These are phyloP conservation scores for Exophiala alcalophila DNA, from an alignment of 2,329 filamentous ascomycete genomes.

Conservation along the genomic window DNA sequence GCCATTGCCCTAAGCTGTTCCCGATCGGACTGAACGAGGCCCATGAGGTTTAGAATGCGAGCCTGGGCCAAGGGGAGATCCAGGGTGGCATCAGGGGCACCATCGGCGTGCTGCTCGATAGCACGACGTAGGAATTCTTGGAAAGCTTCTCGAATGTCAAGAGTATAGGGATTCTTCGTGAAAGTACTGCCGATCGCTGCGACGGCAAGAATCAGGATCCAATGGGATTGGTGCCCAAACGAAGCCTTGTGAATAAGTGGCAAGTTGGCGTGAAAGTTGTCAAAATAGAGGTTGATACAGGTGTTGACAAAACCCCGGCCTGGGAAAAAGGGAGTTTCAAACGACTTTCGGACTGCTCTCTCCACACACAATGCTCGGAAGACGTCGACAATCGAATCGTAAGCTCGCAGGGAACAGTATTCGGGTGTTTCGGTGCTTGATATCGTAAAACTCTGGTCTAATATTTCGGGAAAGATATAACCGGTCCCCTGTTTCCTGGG, in stretches of 20 bases:
- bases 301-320: constrained; percentile 29
- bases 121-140: constrained; percentile 44
- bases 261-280: constrained; percentile 41
- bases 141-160: constrained; percentile 36
- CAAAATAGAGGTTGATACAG: constrained; percentile 39
- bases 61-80: constrained; percentile 23
- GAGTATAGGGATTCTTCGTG: constrained; percentile 31
- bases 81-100: constrained; percentile 9
- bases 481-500: constrained; percentile 10
- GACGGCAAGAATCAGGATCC: constrained; percentile 41
- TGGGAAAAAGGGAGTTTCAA: constrained; percentile 36
- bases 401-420: constrained; percentile 20
- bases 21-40: constrained; percentile 21
- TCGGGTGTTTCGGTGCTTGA: constrained; percentile 5
- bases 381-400: constrained; percentile 33
- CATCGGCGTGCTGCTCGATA: constrained; percentile 27
- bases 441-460: constrained; percentile 4
- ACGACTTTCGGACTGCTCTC: constrained; percentile 34
- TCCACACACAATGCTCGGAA: constrained; percentile 37
- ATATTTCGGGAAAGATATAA: constrained; percentile 18
- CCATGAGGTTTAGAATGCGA: constrained; percentile 24
- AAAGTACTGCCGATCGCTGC: constrained; percentile 43
- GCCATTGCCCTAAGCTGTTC: constrained; percentile 20
- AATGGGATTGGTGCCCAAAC: constrained; percentile 40
- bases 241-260: constrained; percentile 41